Conservation (phyloP, 2,329 filamentous ascomycete genomes). For the Didymella lethalis region DNA sequence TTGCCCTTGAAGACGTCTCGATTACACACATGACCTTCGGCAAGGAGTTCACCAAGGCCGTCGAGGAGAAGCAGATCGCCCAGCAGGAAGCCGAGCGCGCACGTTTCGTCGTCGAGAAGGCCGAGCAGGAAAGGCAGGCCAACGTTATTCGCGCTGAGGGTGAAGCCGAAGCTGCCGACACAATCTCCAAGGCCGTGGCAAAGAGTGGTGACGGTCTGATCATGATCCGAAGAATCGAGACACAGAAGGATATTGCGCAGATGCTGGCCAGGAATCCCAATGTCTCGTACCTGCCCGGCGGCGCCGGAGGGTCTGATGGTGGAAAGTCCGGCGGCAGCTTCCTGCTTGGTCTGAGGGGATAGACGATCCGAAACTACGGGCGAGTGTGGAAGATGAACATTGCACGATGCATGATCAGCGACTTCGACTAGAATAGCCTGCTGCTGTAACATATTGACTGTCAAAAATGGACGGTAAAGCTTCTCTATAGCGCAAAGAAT, state of each 20-base stretch:
- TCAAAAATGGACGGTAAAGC: slow-evolving; percentile 24
- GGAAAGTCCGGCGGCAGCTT: slow-evolving; percentile 70
- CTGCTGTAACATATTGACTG: slow-evolving; percentile 45
- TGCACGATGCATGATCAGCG: slow-evolving; percentile 38
- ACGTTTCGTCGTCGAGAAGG: slow-evolving; percentile 97
- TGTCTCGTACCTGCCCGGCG: slow-evolving; percentile 89
- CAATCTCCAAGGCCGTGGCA: slow-evolving; percentile 90
- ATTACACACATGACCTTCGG: slow-evolving; percentile 99
- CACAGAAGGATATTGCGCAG: slow-evolving; percentile 92
- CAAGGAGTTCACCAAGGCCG: slow-evolving; percentile 97
- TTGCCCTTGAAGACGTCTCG: slow-evolving; percentile 96
- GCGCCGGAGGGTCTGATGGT: slow-evolving; percentile 62
- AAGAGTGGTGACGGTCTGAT: slow-evolving; percentile 94
- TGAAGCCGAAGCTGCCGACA: slow-evolving; percentile 95
- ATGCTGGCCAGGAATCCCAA: slow-evolving; percentile 91
- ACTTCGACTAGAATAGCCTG: slow-evolving; percentile 21
- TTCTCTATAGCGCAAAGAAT: slow-evolving; percentile 46
- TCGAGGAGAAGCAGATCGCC: slow-evolving; percentile 99
- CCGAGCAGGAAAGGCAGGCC: slow-evolving; percentile 97
- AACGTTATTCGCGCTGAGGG: slow-evolving; percentile 98
- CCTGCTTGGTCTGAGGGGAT: slow-evolving; percentile 69
- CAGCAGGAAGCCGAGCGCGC: slow-evolving; percentile 98
- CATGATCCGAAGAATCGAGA: slow-evolving; percentile 96
- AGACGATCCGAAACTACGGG: slow-evolving; percentile 3
- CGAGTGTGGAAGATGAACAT: slow-evolving; percentile 8